phyloP scores from a whole-genome alignment of 768 basidiomycete genomes.

The Candolleomyces efflorescens region DNA sequence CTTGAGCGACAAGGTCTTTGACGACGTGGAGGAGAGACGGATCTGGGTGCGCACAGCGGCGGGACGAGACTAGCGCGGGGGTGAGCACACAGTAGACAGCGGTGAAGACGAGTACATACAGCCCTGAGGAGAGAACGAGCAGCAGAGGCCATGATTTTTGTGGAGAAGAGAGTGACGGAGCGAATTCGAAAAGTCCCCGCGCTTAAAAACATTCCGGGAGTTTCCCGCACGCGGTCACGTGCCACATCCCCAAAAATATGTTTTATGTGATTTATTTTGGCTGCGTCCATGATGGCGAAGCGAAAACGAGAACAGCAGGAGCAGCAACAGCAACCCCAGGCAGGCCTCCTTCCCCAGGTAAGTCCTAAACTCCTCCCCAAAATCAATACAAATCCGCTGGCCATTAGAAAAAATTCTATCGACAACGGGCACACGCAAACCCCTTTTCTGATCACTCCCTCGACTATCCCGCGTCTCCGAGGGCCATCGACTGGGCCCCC shows the following conservation, averaged over 20 bases:
- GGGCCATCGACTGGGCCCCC: constrained; percentile 70
- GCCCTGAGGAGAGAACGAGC: constrained; percentile 32
- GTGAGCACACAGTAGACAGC: constrained; percentile 4
- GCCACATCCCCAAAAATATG: constrained; percentile 9
- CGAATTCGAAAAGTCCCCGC: constrained; percentile 12
- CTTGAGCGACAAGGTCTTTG: constrained; percentile 77
- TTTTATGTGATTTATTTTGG: too few species aligned
- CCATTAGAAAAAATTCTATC: constrained; percentile 74
- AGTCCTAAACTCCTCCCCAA: neutral
- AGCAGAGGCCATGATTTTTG: constrained; percentile 38
- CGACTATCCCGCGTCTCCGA: constrained; percentile 78
- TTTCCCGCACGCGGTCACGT: constrained; percentile 21
- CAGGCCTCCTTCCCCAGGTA: constrained; percentile 48
- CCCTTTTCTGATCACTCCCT: constrained; percentile 87
- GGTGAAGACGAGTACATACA: constrained; percentile 26
- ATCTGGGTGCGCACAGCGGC: constrained; percentile 43
- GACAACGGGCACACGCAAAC: constrained; percentile 82
- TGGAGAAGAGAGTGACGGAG: constrained; percentile 15
- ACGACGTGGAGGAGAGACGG: constrained; percentile 60
- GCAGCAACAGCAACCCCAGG: constrained; percentile 11
- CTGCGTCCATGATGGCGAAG: constrained; percentile 21
- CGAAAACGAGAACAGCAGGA: constrained; percentile 19
- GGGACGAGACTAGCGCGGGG: constrained; percentile 43
- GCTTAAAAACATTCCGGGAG: constrained; percentile 17
- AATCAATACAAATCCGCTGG: neutral